Conservation (phyloP, 2,329 filamentous ascomycete genomes). For the Claviceps pusilla region DNA sequence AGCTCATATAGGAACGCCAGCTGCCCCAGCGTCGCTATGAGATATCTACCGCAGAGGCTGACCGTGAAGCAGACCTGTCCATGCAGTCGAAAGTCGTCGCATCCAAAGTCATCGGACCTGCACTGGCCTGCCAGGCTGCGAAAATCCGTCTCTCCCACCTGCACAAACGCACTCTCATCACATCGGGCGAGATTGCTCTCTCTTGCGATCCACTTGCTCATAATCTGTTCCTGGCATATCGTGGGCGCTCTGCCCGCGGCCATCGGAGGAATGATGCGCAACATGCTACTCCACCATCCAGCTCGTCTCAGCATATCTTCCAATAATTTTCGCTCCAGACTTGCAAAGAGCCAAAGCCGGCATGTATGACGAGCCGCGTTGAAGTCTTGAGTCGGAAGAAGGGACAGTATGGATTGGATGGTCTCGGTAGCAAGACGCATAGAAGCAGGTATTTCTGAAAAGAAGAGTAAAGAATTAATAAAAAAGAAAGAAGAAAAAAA, state of each 20-base stretch:
- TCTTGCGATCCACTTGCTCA: constrained; percentile 27
- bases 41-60: constrained; percentile 43
- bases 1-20: constrained; percentile 41
- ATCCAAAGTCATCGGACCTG: constrained; percentile 10
- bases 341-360: constrained; percentile 42
- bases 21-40: constrained; percentile 38
- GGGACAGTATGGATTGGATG: constrained; percentile 20
- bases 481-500: background rate
- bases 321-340: constrained; percentile 36
- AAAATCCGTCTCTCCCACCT: constrained; percentile 22
- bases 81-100: constrained; percentile 11
- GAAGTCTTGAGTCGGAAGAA: constrained; percentile 29
- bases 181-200: constrained; percentile 19
- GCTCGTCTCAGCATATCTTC: constrained; percentile 37
- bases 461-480: background rate
- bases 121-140: constrained; percentile 16
- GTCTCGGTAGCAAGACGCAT: constrained; percentile 22
- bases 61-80: constrained; percentile 28
- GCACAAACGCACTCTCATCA: constrained; percentile 15
- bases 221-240: constrained; percentile 17
- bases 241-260: constrained; percentile 5
- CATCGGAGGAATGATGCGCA: constrained; percentile 13
- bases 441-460: constrained; percentile 8
- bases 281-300: constrained; percentile 33
- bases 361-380: constrained; percentile 46